A percentile compares a stretch with the other conserved stretches of the same genome.
These are phyloP conservation scores for Deuterostichococcus epilithicus DNA, from an alignment of 139 green algal species.

Conservation along the genomic window DNA sequence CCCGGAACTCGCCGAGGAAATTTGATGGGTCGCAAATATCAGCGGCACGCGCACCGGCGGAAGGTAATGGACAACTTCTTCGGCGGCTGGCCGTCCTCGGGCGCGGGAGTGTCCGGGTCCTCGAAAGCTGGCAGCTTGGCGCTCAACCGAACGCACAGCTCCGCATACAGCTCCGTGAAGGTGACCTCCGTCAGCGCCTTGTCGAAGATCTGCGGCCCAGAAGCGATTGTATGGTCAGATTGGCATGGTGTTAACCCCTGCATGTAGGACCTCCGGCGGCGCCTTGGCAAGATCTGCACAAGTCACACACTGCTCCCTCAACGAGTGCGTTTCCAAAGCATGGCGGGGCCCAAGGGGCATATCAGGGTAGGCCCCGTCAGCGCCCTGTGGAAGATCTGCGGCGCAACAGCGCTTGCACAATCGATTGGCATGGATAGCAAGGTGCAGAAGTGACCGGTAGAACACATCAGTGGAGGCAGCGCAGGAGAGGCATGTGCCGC, in stretches of 20 bases:
- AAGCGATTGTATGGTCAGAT: not conserved
- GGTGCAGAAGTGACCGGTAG: too few relatives aligned
- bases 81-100: not conserved
- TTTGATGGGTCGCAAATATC: too few relatives aligned
- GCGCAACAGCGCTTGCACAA: too few relatives aligned
- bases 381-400: too few relatives aligned
- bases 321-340: not conserved
- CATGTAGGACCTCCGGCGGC: too few relatives aligned
- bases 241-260: not conserved
- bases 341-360: not conserved
- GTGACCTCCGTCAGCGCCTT: conserved; percentile 95
- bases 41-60: too few relatives aligned
- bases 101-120: not conserved
- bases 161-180: conserved; percentile 92
- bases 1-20: too few relatives aligned
- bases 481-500: too few relatives aligned
- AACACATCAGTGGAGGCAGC: too few relatives aligned
- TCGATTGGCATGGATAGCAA: too few relatives aligned
- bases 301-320: not conserved
- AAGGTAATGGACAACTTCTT: conserved; percentile 8
- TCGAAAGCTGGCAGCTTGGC: conserved; percentile 31
- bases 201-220: conserved; percentile 80
- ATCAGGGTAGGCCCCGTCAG: too few relatives aligned
- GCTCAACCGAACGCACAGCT: conserved; percentile 62
- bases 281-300: not conserved